Evolutionary conservation across 345 rosid genomes (phyloP).

Genomic region (Pistacia integerrima): DNA sequence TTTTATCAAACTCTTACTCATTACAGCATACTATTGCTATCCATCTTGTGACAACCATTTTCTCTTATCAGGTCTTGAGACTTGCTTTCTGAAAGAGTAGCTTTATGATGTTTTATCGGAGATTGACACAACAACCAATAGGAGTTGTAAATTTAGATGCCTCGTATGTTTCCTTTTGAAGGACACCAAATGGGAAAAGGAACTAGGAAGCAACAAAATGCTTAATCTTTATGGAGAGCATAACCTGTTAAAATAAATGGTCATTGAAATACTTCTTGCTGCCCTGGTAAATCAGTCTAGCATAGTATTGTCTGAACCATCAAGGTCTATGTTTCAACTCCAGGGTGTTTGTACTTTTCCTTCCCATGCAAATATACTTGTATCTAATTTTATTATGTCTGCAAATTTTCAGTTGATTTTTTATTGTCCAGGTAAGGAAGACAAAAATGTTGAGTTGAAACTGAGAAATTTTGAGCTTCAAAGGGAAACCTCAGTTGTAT

Average conservation of each 20-base stretch:
- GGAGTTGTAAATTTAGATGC: background rate
- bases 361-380: background rate
- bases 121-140: background rate
- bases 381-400: background rate
- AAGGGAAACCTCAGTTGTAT: slow-evolving; percentile 42
- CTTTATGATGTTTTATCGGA: background rate
- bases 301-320: background rate
- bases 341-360: slow-evolving; percentile 7
- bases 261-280: background rate
- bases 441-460: slow-evolving; percentile 67
- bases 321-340: background rate
- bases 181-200: background rate
- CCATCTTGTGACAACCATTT: background rate
- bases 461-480: slow-evolving; percentile 53
- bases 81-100: background rate
- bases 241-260: background rate
- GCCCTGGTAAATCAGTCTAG: background rate
- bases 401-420: background rate
- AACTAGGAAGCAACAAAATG: background rate
- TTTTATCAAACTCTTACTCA: background rate
- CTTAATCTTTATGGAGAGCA: background rate
- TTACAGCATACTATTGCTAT: background rate
- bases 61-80: background rate
- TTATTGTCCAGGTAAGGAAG: slow-evolving; percentile 68
- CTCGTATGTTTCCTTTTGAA: background rate